Evolutionary conservation across 2,329 filamentous ascomycete species (phyloP), one percentile per base, ranked within the genome.

Genomic region (Hyphodiscus sp.): DNA sequence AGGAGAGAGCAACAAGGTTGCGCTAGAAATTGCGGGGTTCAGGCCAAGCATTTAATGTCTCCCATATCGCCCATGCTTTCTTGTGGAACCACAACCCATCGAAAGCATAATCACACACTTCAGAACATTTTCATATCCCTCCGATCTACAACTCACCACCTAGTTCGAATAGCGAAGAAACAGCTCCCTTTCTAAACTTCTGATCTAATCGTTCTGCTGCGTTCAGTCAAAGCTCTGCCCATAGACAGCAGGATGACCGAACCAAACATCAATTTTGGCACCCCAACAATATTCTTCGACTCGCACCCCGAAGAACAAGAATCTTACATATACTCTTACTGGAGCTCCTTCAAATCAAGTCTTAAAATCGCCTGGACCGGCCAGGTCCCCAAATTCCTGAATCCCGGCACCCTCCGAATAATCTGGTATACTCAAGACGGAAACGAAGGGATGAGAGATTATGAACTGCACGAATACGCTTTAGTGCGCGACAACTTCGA

Each of bases 271-370:
- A 48, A 61, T 45, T 53, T 60, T 49, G 62, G 61, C 41, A 47
- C 45, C 1, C 62, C 61, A 2, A 58, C 53, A 29, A 63, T 64
- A 18, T 63, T 65, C 52, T 60, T 65, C 41, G 63, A 65, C 45
- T 63, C 62, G 10, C 58, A 64, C 29, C 63, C 63, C 2, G 60
- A 64, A 47, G 55, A 65, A 49, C 61, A 64, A 52, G 60, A 63
- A 43, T 47, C 52, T 18, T 63, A 61, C 47, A 26, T 62, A 26
- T 59, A 54, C 46, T 64, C 62, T 16, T 64, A 60, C 49, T 60
- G 56, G 50, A 58, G 60, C 5, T 47, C 51, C 3, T 38, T 65
- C 20, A 61, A 61, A 47, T 51, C 53, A 20, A 53, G 49, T 0
- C 54, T 65, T 11, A 56, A 58, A 29, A 64, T 60, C 33, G 61